Evolutionary conservation across 495 filamentous ascomycete genomes (phyloP).

Genomic region (Lepraria neglecta): DNA sequence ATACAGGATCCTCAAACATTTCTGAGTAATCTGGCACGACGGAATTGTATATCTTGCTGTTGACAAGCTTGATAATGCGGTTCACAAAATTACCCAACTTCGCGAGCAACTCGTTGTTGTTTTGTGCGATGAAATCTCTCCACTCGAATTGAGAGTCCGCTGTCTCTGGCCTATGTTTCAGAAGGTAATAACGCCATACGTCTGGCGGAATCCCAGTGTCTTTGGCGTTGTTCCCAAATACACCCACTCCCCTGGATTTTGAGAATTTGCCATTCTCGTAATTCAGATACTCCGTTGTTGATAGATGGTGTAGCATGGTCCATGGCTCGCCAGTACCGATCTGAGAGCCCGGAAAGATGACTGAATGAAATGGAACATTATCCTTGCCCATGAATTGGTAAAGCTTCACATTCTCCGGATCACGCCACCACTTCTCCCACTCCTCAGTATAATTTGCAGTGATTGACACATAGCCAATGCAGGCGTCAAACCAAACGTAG

Average conservation of each 20-base stretch:
- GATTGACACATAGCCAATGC: constrained; percentile 92
- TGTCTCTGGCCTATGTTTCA: constrained; percentile 82
- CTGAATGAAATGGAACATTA: constrained; percentile 86
- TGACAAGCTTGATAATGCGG: constrained; percentile 84
- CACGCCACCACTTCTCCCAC: constrained; percentile 95
- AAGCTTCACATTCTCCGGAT: constrained; percentile 79
- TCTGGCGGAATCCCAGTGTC: constrained; percentile 81
- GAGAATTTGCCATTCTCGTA: constrained; percentile 96
- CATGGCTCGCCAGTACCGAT: constrained; percentile 78
- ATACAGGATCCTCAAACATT: constrained; percentile 37
- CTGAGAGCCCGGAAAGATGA: constrained; percentile 87
- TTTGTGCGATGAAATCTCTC: constrained; percentile 73
- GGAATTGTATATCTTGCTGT: constrained; percentile 61
- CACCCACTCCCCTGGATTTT: constrained; percentile 81
- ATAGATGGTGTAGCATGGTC: constrained; percentile 86
- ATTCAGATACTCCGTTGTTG: constrained; percentile 90
- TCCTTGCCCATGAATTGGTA: constrained; percentile 99
- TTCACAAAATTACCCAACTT: constrained; percentile 94
- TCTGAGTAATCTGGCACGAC: constrained; percentile 61
- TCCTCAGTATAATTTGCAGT: constrained; percentile 86
- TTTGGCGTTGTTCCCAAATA: constrained; percentile 83
- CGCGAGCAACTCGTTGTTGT: constrained; percentile 85
- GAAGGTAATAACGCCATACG: constrained; percentile 90
- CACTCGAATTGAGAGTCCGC: constrained; percentile 87
- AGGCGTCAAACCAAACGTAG: constrained; percentile 98